phyloP scores from a whole-genome alignment of 2,329 filamentous ascomycete genomes.

The Neocucurbitaria cava region DNA sequence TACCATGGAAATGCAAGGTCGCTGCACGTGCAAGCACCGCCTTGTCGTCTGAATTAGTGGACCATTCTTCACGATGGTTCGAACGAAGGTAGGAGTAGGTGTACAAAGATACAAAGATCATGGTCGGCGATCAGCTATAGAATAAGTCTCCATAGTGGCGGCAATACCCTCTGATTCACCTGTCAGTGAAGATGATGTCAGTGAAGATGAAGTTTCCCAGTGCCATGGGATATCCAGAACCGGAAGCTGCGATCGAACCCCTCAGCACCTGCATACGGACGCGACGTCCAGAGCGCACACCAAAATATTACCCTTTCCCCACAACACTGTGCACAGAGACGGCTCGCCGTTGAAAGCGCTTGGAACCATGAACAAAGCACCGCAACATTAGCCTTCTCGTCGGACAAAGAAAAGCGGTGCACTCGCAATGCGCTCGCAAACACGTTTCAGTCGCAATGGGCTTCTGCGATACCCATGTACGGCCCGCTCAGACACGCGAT shows the following conservation, averaged over 20 bases:
- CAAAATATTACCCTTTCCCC: slow-evolving; percentile 5
- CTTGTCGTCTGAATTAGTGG: slow-evolving; percentile 1
- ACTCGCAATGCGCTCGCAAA: neutral
- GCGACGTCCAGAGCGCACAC: slow-evolving; percentile 3
- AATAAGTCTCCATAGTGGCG: slow-evolving; percentile 8
- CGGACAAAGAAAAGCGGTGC: neutral
- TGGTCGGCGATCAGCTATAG: neutral
- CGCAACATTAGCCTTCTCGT: neutral
- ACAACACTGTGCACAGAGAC: slow-evolving; percentile 11
- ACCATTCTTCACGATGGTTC: neutral
- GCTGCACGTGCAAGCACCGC: slow-evolving; percentile 13
- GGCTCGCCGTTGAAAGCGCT: slow-evolving; percentile 9
- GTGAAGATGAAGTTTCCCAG: slow-evolving; percentile 2
- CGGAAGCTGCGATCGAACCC: slow-evolving; percentile 24
- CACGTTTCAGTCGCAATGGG: slow-evolving; percentile 4
- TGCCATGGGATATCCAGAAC: slow-evolving; percentile 14
- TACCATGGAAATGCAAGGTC: slow-evolving; percentile 2
- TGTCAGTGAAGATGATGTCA: too few species aligned
- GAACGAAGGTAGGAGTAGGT: too few species aligned
- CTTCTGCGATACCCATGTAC: neutral
- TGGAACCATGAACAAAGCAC: slow-evolving; percentile 4
- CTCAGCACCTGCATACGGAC: slow-evolving; percentile 21
- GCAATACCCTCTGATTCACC: slow-evolving; percentile 9
- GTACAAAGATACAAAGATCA: neutral
- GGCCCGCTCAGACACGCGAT: slow-evolving; percentile 15